A percentile compares a stretch with the other conserved stretches of the same genome.
These are phyloP conservation scores for Notholithocarpus densiflorus DNA, from an alignment of 306 rosid species.

Conservation along the genomic window DNA sequence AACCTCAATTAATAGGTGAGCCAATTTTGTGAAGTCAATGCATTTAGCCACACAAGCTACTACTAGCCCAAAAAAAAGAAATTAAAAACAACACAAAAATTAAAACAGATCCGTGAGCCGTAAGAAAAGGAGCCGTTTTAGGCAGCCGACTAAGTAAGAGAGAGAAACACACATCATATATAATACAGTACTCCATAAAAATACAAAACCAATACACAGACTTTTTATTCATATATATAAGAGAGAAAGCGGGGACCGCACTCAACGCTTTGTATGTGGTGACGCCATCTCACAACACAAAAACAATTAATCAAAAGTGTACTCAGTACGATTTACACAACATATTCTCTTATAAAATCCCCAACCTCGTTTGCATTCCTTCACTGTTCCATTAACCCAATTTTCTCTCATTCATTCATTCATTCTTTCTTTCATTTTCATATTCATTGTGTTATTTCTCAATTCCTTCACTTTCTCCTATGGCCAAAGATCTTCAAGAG, in stretches of 20 bases:
- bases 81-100: neutral
- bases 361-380: neutral
- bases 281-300: conserved; percentile 51
- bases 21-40: conserved; percentile 28
- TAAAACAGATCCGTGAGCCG: conserved; percentile 30
- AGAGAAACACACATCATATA: neutral
- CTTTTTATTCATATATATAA: neutral
- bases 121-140: conserved; percentile 30
- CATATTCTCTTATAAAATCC: conserved; percentile 21
- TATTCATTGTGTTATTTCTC: too few relatives aligned
- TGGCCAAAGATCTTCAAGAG: conserved; percentile 61
- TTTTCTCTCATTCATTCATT: neutral
- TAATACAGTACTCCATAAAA: neutral
- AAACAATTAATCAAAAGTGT: conserved; percentile 31
- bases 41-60: neutral
- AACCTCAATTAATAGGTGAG: neutral
- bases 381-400: conserved; percentile 35
- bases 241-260: conserved; percentile 51
- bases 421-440: neutral
- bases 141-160: conserved; percentile 25
- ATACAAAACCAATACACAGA: neutral
- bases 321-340: conserved; percentile 29
- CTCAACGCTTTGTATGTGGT: conserved; percentile 37
- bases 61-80: neutral
- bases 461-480: neutral